Base-by-base conservation (phyloP, 495 filamentous ascomycete genomes). In the Talaromyces liani region DNA sequence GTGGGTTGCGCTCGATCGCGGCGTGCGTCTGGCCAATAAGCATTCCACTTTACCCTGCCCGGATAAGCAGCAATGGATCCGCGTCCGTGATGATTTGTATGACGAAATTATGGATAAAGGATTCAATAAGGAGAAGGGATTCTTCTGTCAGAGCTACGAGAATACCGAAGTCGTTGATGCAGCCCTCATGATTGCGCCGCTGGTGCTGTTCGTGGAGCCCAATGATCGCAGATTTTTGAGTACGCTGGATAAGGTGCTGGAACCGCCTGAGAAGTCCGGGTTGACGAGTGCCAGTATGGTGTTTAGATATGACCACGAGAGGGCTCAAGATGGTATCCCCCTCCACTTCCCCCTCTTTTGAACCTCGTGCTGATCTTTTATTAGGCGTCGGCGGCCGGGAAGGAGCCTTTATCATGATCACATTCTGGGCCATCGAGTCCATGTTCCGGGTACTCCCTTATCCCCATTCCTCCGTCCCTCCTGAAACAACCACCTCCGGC, bases 331-430 rank as follows among this genome's bases (percentile, higher is more conserved):
- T 65, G 88, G 88, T 87, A 73, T 65, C 81, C 24, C 24, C 20
- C 47, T 64, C 49, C 27, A 3, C 27, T 5, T 27, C 27, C 27
- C 27, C 27, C 27, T 27, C 12, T 64, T 49, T 12, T 20, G 6
- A 31, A 9, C 41, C 18, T n/a, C 24, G 25, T 63, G 14, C 67
- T 73, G 45, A 69, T 59, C 10, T 53, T 64, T 14, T 58, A 68
- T 70, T 49, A 89, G 87, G 88, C n/a, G 84, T 91, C 4, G 85
- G 86, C 39, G 88, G 88, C 22, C 77, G 83, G 31, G 88, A 91
- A 72, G 88, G 88, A n/a, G 87, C 87, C 20, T 91, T 91, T 68
- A 83, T 82, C 69, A 90, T 91, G 87, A 88, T 87, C 64, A 91
- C 87, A 0, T 91, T 89, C 72, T 90, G 88, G 88, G 81, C 90